phyloP scores from a whole-genome alignment of 441 rosid species.

The Biscutella auriculata region DNA sequence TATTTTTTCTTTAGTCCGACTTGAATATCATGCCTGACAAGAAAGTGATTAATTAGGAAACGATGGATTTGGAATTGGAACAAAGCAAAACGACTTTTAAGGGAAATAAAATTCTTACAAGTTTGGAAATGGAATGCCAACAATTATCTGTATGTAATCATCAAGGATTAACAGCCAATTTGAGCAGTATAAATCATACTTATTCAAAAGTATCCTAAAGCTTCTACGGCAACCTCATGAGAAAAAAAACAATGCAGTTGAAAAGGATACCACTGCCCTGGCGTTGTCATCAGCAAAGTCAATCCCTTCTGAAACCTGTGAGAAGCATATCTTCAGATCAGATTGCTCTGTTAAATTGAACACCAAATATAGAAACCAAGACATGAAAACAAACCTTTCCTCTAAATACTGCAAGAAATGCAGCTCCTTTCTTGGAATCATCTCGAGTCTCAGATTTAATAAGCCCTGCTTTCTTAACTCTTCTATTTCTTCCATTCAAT shows the following conservation, averaged over 20 bases:
- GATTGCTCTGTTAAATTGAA: neutral
- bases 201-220: neutral
- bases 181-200: too few relatives aligned
- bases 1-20: slow-evolving; percentile 78
- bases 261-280: slow-evolving; percentile 92
- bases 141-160: slow-evolving; percentile 57
- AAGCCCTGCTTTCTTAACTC: slow-evolving; percentile 34
- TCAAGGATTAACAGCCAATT: slow-evolving; percentile 35
- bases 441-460: slow-evolving; percentile 27
- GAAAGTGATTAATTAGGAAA: slow-evolving; percentile 22
- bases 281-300: slow-evolving; percentile 97
- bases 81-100: neutral
- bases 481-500: slow-evolving; percentile 42
- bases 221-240: neutral
- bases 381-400: slow-evolving; percentile 58
- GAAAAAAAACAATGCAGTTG: slow-evolving; percentile 7
- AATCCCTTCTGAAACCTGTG: slow-evolving; percentile 96
- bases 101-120: slow-evolving; percentile 38
- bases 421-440: slow-evolving; percentile 58
- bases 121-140: slow-evolving; percentile 98
- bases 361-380: slow-evolving; percentile 4
- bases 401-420: slow-evolving; percentile 87
- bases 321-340: slow-evolving; percentile 8
- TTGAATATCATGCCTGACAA: slow-evolving; percentile 66
- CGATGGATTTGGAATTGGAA: neutral